Base-by-base conservation (phyloP, 345 rosid species). In the Populus euphratica region DNA sequence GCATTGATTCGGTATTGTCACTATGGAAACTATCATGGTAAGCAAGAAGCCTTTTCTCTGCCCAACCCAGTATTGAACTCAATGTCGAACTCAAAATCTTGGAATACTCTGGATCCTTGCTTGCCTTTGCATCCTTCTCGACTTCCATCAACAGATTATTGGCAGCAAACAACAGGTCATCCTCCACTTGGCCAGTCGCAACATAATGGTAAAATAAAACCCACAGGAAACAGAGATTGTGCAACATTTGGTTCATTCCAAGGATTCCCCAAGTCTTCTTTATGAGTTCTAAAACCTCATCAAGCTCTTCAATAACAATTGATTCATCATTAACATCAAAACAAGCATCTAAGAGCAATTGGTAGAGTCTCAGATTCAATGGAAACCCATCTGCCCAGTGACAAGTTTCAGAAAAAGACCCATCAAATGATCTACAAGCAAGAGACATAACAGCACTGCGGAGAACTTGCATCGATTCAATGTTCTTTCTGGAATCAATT, bases 361-460 rank as follows among this genome's bases (percentile, higher is more conserved):
- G 92, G 76, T 96, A 96, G 11, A 93, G 92, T 81, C 92, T 86
- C 71, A 96, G 91, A 83, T 96, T 96, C 41, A 96, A 83, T 0
- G 98, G 98, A 77, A 86, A 87, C 10, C 98, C 99, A 84, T 96
- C 99, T 47, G 99, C 99, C 99, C 99, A 96, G 59, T 96, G 99
- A 75, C 94, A 90, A 20, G 88, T 83, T 23, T 92, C 98, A 39
- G 89, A 76, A 72, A 82, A 69, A 76, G 97, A 88, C 47, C 97
- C 98, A 78, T 92, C 99, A 76, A 54, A 78, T 33, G 97, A 92
- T 85, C 96, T 90, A 44, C 86, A 83, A 65, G 96, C 93, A 76
- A 93, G 98, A 82, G 96, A 86, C 85, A 84, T 86, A 65, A 88
- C 98, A 59, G 94, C 83, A 29, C 89, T 90, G 9, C 99, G 88